Evolutionary conservation across 495 filamentous ascomycete genomes (phyloP), one percentile per base, ranked within the genome.

Genomic region (Penicillium paradoxum): DNA sequence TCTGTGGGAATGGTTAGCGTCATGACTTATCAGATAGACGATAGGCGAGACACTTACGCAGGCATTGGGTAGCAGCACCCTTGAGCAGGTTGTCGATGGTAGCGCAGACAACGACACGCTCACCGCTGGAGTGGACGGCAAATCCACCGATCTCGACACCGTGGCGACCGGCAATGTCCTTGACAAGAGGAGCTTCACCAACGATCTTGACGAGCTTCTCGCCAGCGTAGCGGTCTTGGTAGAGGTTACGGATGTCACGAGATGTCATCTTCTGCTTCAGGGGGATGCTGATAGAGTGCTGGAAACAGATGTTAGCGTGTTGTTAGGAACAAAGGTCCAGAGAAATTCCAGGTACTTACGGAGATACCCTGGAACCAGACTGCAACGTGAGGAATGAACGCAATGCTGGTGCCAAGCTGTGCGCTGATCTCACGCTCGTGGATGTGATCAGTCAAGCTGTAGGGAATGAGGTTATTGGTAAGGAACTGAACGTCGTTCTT

Each of bases 71-170:
- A 6, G 90, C 91, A 34, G 93, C 93, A 34, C 93, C 93, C 82
- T 98, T 98, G 49, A 96, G 78, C 54, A 97, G 74, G 73, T 98
- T 97, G 69, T 98, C 93, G 59, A 98, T 97, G n/a, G 92, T 96
- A 18, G 87, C 91, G 66, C 91, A 95, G 45, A 98, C 83, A 45
- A 98, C 93, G 0, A 92, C 93, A 30, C 93, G 79, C 77, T 89
- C 91, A 41, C 92, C 92, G 22, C 79, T 79, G 52, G 83, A 88
- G 73, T 96, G 88, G 37, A 97, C 91, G 37, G 85, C 90, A 62
- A 97, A 97, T 21, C 91, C 91, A 53, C 93, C 93, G 70, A 98
- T 89, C 74, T 97, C 90, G 17, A 96, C 83, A 8, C 91, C 91
- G 64, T 98, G 93, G 72, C 86, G 92, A 33, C 88, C 89, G 53